phyloP scores from a whole-genome alignment of 352 stramenopile genomes.

The Globisporangium alternatum region DNA sequence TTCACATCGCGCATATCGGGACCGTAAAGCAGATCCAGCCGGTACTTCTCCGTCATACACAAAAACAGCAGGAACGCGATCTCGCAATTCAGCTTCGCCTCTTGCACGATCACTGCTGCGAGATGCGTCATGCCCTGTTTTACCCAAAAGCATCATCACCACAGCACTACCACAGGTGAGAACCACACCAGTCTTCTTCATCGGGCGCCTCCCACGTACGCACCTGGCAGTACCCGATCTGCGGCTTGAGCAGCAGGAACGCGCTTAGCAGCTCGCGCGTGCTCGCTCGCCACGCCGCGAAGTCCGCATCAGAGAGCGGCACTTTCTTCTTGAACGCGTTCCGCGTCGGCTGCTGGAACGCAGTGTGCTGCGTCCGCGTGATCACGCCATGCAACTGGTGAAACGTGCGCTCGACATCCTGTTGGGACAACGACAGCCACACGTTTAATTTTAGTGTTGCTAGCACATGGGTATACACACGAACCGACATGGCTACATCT shows the following conservation, averaged over 20 bases:
- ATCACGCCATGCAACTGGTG: slow-evolving; percentile 28
- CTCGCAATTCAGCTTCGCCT: slow-evolving; percentile 48
- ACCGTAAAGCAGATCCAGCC: slow-evolving; percentile 42
- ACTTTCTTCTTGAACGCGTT: slow-evolving; percentile 23
- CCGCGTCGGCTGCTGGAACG: slow-evolving; percentile 9
- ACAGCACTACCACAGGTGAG: neutral
- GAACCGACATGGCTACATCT: slow-evolving; percentile 8
- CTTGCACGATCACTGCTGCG: slow-evolving; percentile 35
- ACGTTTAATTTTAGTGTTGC: neutral
- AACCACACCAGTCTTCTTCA: neutral
- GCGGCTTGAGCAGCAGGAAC: slow-evolving; percentile 46
- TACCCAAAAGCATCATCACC: neutral
- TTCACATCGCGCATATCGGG: slow-evolving; percentile 55
- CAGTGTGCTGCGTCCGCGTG: neutral
- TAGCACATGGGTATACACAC: neutral
- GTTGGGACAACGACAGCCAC: slow-evolving; percentile 2
- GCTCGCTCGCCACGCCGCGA: slow-evolving; percentile 34
- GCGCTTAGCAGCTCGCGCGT: slow-evolving; percentile 38
- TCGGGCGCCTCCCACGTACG: too few relatives aligned
- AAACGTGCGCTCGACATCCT: slow-evolving; percentile 52
- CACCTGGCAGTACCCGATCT: slow-evolving; percentile 55
- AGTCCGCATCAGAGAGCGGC: slow-evolving; percentile 28
- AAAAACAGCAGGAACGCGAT: slow-evolving; percentile 46
- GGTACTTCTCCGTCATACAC: slow-evolving; percentile 50
- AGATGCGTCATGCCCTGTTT: slow-evolving; percentile 46